Conservation (phyloP, 352 stramenopile genomes). For the Pythium coloratum region DNA sequence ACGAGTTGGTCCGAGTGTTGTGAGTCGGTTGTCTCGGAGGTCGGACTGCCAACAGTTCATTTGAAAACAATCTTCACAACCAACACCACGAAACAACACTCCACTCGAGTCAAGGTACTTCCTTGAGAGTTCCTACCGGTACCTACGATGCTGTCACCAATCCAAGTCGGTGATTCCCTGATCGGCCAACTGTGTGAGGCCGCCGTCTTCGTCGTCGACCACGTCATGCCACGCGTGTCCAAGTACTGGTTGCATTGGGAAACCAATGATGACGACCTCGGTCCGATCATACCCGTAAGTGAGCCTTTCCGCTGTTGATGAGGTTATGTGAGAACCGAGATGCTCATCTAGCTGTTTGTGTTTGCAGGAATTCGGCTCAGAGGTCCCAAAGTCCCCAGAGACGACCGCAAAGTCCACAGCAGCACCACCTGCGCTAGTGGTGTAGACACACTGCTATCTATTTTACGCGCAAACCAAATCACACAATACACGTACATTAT, state of each 20-base stretch:
- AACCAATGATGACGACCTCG: constrained; percentile 22
- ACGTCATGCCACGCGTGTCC: constrained; percentile 46
- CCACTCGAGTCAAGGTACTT: neutral
- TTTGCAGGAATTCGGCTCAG: neutral
- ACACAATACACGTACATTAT: neutral
- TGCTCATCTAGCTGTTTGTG: neutral
- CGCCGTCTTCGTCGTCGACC: constrained; percentile 39
- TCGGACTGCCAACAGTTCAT: neutral
- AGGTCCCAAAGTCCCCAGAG: neutral
- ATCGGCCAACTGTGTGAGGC: constrained; percentile 38
- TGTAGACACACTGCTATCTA: neutral
- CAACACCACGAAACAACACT: constrained; percentile 7
- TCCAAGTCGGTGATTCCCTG: constrained; percentile 41
- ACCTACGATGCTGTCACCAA: constrained; percentile 29
- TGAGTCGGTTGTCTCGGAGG: neutral
- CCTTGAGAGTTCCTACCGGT: too few relatives aligned
- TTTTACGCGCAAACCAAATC: neutral
- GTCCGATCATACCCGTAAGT: constrained; percentile 27
- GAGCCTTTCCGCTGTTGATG: neutral
- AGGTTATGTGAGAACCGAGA: too few relatives aligned
- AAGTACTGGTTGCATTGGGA: constrained; percentile 52
- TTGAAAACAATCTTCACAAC: neutral
- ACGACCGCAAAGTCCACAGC: neutral
- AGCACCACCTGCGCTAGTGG: neutral
- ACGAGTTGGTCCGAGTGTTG: too few relatives aligned